These are phyloP conservation scores for Epichloe baconii DNA, from an alignment of 2,329 filamentous ascomycete species.

Conservation along the genomic window DNA sequence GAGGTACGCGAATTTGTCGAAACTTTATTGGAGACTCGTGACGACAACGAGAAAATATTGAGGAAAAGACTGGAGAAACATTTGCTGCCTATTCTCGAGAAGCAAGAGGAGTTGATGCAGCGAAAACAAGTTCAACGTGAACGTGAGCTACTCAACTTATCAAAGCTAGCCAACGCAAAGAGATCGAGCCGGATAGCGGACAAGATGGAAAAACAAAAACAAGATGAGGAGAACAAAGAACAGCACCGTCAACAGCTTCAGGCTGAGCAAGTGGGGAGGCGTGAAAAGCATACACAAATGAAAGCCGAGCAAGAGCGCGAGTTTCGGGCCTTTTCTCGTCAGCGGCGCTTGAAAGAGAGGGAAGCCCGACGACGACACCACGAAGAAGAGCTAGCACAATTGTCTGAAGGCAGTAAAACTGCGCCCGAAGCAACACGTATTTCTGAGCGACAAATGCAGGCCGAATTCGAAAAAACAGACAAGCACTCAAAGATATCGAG, in stretches of 20 bases:
- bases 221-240: constrained; percentile 58
- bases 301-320: constrained; percentile 62
- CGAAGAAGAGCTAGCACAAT: constrained; percentile 67
- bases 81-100: constrained; percentile 73
- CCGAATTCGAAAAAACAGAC: constrained; percentile 69
- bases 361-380: constrained; percentile 72
- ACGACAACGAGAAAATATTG: constrained; percentile 74
- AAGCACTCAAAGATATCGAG: constrained; percentile 59
- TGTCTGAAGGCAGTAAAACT: constrained; percentile 63
- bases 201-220: constrained; percentile 65
- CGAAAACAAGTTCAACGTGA: constrained; percentile 54
- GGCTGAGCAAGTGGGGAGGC: constrained; percentile 53
- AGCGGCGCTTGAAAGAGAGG: constrained; percentile 74
- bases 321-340: constrained; percentile 67
- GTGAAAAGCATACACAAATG: constrained; percentile 48
- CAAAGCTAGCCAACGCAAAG: constrained; percentile 88
- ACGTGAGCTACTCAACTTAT: constrained; percentile 66
- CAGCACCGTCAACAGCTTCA: constrained; percentile 37
- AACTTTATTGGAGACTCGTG: constrained; percentile 60
- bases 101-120: constrained; percentile 62
- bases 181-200: constrained; percentile 79
- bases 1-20: constrained; percentile 64
- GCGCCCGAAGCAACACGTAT: constrained; percentile 45
- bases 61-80: constrained; percentile 60
- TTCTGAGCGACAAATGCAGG: constrained; percentile 69